These are phyloP conservation scores for Clitoria ternatea DNA, from an alignment of 306 rosid genomes.

Conservation along the genomic window DNA sequence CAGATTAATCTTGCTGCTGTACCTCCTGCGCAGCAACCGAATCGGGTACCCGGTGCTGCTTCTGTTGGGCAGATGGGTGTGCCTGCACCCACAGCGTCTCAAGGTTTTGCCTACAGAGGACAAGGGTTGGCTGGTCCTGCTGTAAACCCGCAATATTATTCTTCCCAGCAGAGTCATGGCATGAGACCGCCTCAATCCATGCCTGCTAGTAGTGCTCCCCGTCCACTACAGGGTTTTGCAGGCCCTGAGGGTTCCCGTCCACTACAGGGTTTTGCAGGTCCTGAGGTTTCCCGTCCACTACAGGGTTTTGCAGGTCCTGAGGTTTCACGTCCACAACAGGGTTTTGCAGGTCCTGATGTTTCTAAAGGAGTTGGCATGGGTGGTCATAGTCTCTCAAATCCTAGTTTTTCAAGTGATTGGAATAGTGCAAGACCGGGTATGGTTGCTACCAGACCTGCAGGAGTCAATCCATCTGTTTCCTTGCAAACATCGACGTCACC, in stretches of 20 bases:
- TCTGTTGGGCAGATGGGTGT: conserved; percentile 57
- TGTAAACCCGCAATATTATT: conserved; percentile 48
- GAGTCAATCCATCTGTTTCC: conserved; percentile 44
- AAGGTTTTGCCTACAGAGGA: conserved; percentile 61
- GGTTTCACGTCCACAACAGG: conserved; percentile 50
- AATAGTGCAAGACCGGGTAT: conserved; percentile 50
- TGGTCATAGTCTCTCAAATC: conserved; percentile 47
- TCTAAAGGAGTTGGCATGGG: conserved; percentile 37
- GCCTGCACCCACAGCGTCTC: conserved; percentile 46
- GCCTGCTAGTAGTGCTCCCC: conserved; percentile 41
- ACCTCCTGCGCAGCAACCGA: conserved; percentile 44
- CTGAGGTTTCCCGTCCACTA: conserved; percentile 45
- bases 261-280: conserved; percentile 46
- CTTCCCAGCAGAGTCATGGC: conserved; percentile 53
- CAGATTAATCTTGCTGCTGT: conserved; percentile 61
- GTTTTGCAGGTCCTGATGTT: conserved; percentile 37
- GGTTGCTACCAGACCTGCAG: conserved; percentile 59
- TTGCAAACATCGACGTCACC: conserved; percentile 30
- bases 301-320: conserved; percentile 47
- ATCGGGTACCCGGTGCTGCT: conserved; percentile 29
- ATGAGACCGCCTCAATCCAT: conserved; percentile 63
- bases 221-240: conserved; percentile 48
- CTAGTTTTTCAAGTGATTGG: conserved; percentile 59
- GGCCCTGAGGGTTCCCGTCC: conserved; percentile 44
- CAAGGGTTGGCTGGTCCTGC: conserved; percentile 55